Evolutionary conservation across 805 yeast genomes (phyloP).

Genomic region (Kazachstania bromeliacearum): DNA sequence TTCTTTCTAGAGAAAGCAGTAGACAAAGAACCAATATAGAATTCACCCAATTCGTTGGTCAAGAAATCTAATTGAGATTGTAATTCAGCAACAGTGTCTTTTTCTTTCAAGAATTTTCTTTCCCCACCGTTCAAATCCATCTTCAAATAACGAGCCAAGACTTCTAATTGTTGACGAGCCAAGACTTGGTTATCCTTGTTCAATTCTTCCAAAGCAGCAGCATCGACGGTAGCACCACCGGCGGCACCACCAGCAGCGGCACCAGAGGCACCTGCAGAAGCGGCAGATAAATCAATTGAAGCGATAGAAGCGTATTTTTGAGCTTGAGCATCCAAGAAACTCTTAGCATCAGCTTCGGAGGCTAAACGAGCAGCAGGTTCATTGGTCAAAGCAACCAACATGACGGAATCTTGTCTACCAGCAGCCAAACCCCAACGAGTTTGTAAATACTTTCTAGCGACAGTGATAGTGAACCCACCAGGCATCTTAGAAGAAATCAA

Average conservation of each 20-base stretch:
- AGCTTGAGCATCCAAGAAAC: slow-evolving; percentile 71
- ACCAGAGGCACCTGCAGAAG: slow-evolving; percentile 44
- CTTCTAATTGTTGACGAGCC: slow-evolving; percentile 61
- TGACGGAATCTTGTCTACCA: slow-evolving; percentile 90
- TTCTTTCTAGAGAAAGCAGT: slow-evolving; percentile 87
- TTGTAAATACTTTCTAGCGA: slow-evolving; percentile 87
- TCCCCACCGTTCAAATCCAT: slow-evolving; percentile 88
- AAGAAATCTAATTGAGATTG: slow-evolving; percentile 85
- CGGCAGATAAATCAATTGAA: slow-evolving; percentile 67
- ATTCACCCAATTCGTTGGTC: slow-evolving; percentile 72
- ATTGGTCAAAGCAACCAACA: slow-evolving; percentile 71
- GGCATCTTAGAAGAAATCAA: slow-evolving; percentile 97
- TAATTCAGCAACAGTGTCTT: slow-evolving; percentile 71
- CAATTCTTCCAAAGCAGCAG: slow-evolving; percentile 81
- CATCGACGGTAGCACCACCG: slow-evolving; percentile 84
- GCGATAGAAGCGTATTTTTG: slow-evolving; percentile 77
- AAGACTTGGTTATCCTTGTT: slow-evolving; percentile 40
- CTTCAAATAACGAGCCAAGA: slow-evolving; percentile 89
- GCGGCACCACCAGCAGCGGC: slow-evolving; percentile 48
- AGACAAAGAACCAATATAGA: slow-evolving; percentile 81
- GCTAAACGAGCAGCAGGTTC: slow-evolving; percentile 90
- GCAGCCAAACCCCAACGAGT: slow-evolving; percentile 85
- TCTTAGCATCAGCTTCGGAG: slow-evolving; percentile 82
- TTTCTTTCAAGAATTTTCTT: slow-evolving; percentile 64
- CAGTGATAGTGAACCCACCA: slow-evolving; percentile 93